These are phyloP conservation scores for Fusarium succisae DNA, from an alignment of 2,329 filamentous ascomycete genomes.

Conservation along the genomic window DNA sequence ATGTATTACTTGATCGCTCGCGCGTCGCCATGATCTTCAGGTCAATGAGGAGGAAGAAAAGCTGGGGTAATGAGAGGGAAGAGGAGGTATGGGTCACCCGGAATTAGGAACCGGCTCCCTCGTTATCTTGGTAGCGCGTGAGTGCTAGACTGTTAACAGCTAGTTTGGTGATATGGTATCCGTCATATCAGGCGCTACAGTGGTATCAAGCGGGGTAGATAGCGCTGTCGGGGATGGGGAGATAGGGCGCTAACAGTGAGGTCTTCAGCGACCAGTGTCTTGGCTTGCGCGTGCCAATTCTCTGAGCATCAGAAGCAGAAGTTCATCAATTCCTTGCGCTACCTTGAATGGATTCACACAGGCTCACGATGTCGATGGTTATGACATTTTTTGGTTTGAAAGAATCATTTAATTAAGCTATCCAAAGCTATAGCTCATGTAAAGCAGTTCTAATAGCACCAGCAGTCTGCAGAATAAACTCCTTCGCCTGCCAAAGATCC, in stretches of 20 bases:
- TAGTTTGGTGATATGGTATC: neutral
- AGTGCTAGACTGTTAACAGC: neutral
- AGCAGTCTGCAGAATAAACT: slow-evolving; percentile 48
- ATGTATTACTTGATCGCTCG: neutral
- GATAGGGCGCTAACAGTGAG: neutral
- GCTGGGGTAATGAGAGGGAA: neutral
- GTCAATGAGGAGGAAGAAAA: neutral
- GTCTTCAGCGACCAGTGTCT: neutral
- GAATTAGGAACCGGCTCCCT: neutral
- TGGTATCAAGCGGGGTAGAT: neutral
- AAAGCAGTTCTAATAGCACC: slow-evolving; percentile 42
- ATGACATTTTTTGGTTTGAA: rapidly evolving
- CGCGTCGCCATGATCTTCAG: neutral
- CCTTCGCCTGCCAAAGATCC: slow-evolving; percentile 48
- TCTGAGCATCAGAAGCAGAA: too few relatives aligned
- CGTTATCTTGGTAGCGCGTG: neutral
- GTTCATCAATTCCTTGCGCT: neutral
- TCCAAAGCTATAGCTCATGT: neutral
- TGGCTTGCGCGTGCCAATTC: neutral
- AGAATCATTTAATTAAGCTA: neutral
- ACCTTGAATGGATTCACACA: too few relatives aligned
- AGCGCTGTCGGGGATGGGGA: neutral
- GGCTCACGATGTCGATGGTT: neutral
- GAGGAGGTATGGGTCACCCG: neutral
- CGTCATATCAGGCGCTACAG: neutral